These are phyloP conservation scores for Ceratocystis huliohia DNA, from an alignment of 2,329 filamentous ascomycete genomes.

Conservation along the genomic window DNA sequence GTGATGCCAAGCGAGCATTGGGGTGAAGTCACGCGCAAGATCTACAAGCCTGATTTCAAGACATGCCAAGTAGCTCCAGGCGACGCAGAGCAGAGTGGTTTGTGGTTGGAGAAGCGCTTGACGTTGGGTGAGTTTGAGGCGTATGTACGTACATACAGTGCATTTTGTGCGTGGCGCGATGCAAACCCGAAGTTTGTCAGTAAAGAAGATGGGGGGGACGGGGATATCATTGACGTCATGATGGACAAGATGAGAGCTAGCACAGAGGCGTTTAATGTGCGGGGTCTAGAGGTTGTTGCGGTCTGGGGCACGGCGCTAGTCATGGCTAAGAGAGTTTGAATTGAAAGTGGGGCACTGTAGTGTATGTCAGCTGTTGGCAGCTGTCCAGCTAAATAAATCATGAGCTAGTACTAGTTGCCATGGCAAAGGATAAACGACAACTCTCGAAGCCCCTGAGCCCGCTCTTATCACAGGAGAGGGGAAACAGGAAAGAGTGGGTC, in stretches of 20 bases:
- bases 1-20: slow-evolving; percentile 40
- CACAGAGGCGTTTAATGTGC: slow-evolving; percentile 40
- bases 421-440: slow-evolving; percentile 21
- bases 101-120: slow-evolving; percentile 42
- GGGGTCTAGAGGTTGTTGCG: slow-evolving; percentile 39
- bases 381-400: not conserved
- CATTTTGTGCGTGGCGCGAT: slow-evolving; percentile 46
- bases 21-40: slow-evolving; percentile 39
- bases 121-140: slow-evolving; percentile 46
- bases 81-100: slow-evolving; percentile 24
- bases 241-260: slow-evolving; percentile 44
- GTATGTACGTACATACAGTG: slow-evolving; percentile 50
- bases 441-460: slow-evolving; percentile 21
- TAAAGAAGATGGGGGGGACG: slow-evolving; percentile 41
- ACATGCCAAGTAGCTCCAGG: slow-evolving; percentile 27
- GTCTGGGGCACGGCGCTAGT: slow-evolving; percentile 51
- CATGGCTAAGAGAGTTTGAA: slow-evolving; percentile 35
- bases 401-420: not conserved
- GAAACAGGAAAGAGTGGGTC: not conserved
- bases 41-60: slow-evolving; percentile 44
- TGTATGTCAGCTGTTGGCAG: not conserved
- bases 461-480: not conserved
- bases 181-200: slow-evolving; percentile 39
- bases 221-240: slow-evolving; percentile 50
- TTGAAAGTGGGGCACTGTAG: not conserved